Conservation (phyloP, 2,329 filamentous ascomycete species). For the Tolypocladium ophioglossoides region DNA sequence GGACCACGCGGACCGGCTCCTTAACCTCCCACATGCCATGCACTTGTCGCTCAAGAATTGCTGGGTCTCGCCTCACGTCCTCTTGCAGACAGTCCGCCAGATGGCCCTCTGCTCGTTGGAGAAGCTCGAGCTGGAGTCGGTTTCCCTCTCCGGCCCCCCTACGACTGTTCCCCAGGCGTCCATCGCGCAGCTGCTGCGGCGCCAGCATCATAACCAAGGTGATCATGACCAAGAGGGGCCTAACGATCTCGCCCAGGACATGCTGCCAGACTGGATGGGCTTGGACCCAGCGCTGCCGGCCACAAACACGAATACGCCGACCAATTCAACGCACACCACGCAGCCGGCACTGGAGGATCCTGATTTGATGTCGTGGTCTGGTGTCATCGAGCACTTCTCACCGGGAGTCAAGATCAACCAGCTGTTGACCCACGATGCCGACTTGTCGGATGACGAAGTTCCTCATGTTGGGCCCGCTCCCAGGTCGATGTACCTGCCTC, state of each 20-base stretch:
- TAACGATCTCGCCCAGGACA: slow-evolving; percentile 2
- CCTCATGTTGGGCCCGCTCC: not conserved
- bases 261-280: not conserved
- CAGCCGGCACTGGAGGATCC: slow-evolving; percentile 13
- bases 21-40: slow-evolving; percentile 46
- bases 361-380: slow-evolving; percentile 26
- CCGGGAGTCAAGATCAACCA: slow-evolving; percentile 20
- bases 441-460: not conserved
- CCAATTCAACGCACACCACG: not conserved
- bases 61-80: slow-evolving; percentile 51
- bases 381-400: slow-evolving; percentile 31
- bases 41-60: slow-evolving; percentile 57
- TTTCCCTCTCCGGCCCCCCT: slow-evolving; percentile 48
- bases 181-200: slow-evolving; percentile 1
- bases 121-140: slow-evolving; percentile 48
- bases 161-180: slow-evolving; percentile 12
- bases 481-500: not conserved
- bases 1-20: slow-evolving; percentile 23
- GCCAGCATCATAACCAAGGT: not conserved
- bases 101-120: slow-evolving; percentile 38
- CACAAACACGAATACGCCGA: not conserved
- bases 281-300: not conserved
- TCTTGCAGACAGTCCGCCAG: slow-evolving; percentile 38
- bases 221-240: not conserved
- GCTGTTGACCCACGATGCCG: not conserved